These are phyloP conservation scores for Tetrahymena elliotti DNA, from an alignment of 73 alveolate genomes.

Conservation along the genomic window DNA sequence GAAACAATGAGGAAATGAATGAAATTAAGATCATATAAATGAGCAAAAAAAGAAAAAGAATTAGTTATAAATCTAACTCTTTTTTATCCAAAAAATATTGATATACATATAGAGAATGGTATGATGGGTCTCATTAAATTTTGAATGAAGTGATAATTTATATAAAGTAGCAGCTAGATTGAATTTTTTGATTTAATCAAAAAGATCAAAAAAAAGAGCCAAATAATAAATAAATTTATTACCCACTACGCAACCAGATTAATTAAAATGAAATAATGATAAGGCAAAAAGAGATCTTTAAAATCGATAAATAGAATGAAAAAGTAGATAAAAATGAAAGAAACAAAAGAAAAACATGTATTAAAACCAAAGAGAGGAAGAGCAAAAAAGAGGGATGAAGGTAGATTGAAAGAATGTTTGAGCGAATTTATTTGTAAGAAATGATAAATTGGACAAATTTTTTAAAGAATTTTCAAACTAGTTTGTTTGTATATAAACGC, in stretches of 20 bases:
- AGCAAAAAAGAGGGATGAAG: background rate
- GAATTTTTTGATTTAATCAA: background rate
- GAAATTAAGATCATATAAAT: background rate
- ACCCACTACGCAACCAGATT: background rate
- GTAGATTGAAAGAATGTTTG: too few relatives aligned
- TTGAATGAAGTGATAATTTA: background rate
- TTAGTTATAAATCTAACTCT: background rate
- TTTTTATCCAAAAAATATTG: too few relatives aligned
- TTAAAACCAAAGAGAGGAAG: background rate
- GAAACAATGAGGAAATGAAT: background rate
- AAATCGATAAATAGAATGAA: background rate
- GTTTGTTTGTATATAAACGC: background rate
- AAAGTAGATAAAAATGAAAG: background rate
- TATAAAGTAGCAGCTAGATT: background rate
- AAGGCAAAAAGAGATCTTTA: background rate
- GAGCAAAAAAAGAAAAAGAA: background rate
- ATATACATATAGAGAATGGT: too few relatives aligned
- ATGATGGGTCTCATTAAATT: background rate
- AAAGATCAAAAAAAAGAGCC: background rate
- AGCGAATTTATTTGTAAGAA: too few relatives aligned
- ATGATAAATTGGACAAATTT: too few relatives aligned
- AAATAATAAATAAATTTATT: too few relatives aligned
- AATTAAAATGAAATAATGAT: too few relatives aligned
- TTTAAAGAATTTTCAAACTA: background rate
- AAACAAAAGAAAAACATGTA: background rate